Base-by-base conservation (phyloP, 192 early-diverging fungal species). In the Ambispora gerdemannii region DNA sequence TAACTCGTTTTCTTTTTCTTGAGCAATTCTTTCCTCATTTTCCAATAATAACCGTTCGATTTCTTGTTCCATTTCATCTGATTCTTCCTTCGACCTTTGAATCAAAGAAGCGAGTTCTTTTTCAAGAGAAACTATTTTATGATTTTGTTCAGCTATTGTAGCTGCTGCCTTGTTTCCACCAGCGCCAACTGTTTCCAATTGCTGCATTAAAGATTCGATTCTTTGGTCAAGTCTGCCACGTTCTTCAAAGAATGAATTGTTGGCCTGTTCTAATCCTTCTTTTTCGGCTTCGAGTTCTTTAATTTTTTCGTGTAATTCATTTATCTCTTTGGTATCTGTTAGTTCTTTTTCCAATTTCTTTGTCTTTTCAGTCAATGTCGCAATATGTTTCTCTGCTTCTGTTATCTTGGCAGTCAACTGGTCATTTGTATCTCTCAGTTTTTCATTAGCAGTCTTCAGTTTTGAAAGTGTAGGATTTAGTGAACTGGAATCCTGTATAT, bases 1-100 rank as follows among this genome's bases (percentile, higher is more conserved):
- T 6, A 6, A 3, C 6, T 31, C 27, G 2, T 55, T 24, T 28
- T 56, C 59, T 20, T 36, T 58, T 32, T 70, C 68, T 47, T 38
- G 6, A 30, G 52, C 52, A 56, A 69, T 31, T 25, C 35, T 51
- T 30, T 69, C 51, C 56, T 60, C 59, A 3, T 59, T 6, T 4
- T 55, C 52, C 25, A 55, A 38, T 22, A 68, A 28, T n/a, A n/a
- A n/a, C 2, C 36, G 22, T n/a, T 10, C 22, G n/a, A 70, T 70
- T 60, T 70, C 68, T 70, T 70, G 52, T 22, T 70, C 68, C 33
- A 70, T 38, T 59, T 59, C 55, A 22, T 56, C 33, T 2, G 68
- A 43, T 24, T 70, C 52, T 25, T 13, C 38, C 35, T 13, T 22
- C 10, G 68, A 43, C 20, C 32, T 19, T 28, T 70, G n/a, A 43